Base-by-base conservation (phyloP, 768 basidiomycete species). In the Tulasnella sp. region DNA sequence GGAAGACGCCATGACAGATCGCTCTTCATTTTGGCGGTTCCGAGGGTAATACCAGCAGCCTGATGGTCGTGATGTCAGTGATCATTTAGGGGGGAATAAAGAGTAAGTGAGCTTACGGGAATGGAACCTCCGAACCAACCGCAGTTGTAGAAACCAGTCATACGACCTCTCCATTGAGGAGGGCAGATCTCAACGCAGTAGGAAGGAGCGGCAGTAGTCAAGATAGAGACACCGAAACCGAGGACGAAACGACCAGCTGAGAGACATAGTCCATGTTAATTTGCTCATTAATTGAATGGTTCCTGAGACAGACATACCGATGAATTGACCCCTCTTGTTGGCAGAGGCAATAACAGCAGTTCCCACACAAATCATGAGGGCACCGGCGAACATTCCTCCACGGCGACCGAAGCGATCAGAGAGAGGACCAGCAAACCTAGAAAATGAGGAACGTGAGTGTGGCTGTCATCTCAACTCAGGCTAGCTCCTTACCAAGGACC, bases 1-100 rank as follows among this genome's bases (percentile, higher is more conserved):
- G 85, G 81, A 48, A 88, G 66, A 45, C 81, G 71, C 83, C 85
- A 87, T 4, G 85, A 79, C 22, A 81, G 78, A 59, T 79, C 74
- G 46, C 66, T 70, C 59, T 66, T 64, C 5, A 63, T 64, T 0
- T 55, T 57, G 8, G 73, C 73, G 29, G 73, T 78, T 0, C 81
- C 80, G 20, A 80, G 80, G 41, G 83, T 83, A 37, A 25, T 62
- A 27, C 27, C 43, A 32, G 57, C 49, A 8, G 58, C 43, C n/a
- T n/a, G n/a, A n/a, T n/a, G n/a, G n/a, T n/a, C n/a, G n/a, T n/a
- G n/a, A n/a, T n/a, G n/a, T n/a, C n/a, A n/a, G n/a, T n/a, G n/a
- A n/a, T n/a, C n/a, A n/a, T n/a, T n/a, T n/a, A n/a, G n/a, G n/a
- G n/a, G n/a, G n/a, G n/a, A n/a, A n/a, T n/a, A n/a, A n/a, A n/a